Evolutionary conservation across 768 basidiomycete genomes (phyloP).

Genomic region (Grammothele lineata): DNA sequence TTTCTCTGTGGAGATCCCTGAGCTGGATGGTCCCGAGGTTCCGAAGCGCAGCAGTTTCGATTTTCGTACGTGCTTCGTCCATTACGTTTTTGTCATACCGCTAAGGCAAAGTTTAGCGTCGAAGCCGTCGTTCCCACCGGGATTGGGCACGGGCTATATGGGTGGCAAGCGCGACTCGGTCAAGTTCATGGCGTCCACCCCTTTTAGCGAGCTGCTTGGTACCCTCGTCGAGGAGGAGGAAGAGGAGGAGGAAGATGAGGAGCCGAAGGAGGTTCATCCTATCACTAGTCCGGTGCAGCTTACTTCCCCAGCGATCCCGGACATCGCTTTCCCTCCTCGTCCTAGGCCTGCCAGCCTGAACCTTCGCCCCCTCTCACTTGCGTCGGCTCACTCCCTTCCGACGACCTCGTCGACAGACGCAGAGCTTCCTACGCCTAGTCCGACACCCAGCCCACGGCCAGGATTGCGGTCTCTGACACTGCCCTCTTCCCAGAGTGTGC

Average conservation of each 20-base stretch:
- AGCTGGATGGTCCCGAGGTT: slow-evolving; percentile 59
- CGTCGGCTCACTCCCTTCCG: slow-evolving; percentile 34
- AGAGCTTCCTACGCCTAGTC: slow-evolving; percentile 47
- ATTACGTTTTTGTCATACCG: slow-evolving; percentile 38
- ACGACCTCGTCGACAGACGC: slow-evolving; percentile 38
- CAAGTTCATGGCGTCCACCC: slow-evolving; percentile 56
- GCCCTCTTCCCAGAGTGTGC: slow-evolving; percentile 21
- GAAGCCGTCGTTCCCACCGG: slow-evolving; percentile 56
- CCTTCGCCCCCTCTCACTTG: slow-evolving; percentile 70
- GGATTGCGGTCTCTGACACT: slow-evolving; percentile 54
- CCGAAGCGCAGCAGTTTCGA: slow-evolving; percentile 54
- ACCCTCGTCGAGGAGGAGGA: slow-evolving; percentile 86
- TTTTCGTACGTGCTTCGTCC: slow-evolving; percentile 51
- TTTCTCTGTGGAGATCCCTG: slow-evolving; percentile 80
- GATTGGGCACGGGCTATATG: slow-evolving; percentile 41
- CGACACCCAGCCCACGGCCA: slow-evolving; percentile 45
- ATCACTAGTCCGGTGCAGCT: slow-evolving; percentile 9
- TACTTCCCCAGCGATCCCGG: slow-evolving; percentile 8
- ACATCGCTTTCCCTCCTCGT: slow-evolving; percentile 29
- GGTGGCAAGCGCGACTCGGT: slow-evolving; percentile 77
- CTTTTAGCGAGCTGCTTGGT: slow-evolving; percentile 71
- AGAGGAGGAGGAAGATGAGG: slow-evolving; percentile 60
- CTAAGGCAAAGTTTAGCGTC: slow-evolving; percentile 38
- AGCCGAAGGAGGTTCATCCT: slow-evolving; percentile 12
- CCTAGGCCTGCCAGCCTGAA: slow-evolving; percentile 64